These are phyloP conservation scores for Heliosperma pusillum DNA, from an alignment of 148 eudicot species.

Conservation along the genomic window DNA sequence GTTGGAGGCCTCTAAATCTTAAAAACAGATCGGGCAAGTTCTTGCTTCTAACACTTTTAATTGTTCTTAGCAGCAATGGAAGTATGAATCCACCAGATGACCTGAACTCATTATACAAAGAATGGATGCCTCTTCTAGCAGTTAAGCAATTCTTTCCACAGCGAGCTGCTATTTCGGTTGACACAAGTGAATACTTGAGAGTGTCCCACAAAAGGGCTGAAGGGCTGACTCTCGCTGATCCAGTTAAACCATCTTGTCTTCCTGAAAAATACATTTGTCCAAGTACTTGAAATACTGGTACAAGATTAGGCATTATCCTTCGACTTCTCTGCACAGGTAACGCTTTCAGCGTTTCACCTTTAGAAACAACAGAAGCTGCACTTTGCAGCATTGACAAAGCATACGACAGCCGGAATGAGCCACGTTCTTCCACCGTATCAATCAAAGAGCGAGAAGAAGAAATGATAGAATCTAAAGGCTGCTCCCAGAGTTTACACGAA, in stretches of 20 bases:
- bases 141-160: slow-evolving; percentile 40
- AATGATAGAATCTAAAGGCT: slow-evolving; percentile 21
- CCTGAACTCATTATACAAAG: slow-evolving; percentile 61
- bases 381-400: slow-evolving; percentile 51
- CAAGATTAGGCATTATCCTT: slow-evolving; percentile 48
- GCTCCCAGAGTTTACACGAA: slow-evolving; percentile 32
- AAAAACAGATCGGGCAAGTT: slow-evolving; percentile 49
- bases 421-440: slow-evolving; percentile 23
- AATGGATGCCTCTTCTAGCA: slow-evolving; percentile 43
- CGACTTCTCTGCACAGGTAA: slow-evolving; percentile 43
- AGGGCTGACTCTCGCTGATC: slow-evolving; percentile 61
- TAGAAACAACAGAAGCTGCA: slow-evolving; percentile 64
- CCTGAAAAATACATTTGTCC: slow-evolving; percentile 66
- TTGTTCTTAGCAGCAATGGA: slow-evolving; percentile 59
- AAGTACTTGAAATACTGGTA: slow-evolving; percentile 50
- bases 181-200: slow-evolving; percentile 77
- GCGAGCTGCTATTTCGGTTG: slow-evolving; percentile 92
- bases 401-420: slow-evolving; percentile 42
- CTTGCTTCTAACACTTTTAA: slow-evolving; percentile 45
- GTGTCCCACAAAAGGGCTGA: slow-evolving; percentile 85
- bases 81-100: slow-evolving; percentile 74
- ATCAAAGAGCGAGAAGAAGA: slow-evolving; percentile 26
- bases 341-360: slow-evolving; percentile 43
- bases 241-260: slow-evolving; percentile 45
- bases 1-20: slow-evolving; percentile 74